Conservation (phyloP, 1,284 basidiomycete genomes). For the Tilletia walkeri region DNA sequence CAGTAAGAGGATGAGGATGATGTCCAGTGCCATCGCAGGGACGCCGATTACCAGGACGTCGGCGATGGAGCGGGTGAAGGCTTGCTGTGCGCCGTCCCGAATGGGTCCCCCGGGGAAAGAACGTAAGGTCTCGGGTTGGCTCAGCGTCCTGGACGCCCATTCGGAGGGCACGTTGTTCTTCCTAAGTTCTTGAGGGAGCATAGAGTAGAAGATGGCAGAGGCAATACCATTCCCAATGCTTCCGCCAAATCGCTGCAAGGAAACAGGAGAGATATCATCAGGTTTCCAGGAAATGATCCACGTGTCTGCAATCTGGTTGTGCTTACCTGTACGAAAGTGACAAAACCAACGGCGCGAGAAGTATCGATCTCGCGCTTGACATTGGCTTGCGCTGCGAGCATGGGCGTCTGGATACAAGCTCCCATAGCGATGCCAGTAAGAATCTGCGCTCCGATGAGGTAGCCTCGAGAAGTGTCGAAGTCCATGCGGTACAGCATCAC, state of each 20-base stretch:
- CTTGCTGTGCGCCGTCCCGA: neutral
- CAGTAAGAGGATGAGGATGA: neutral
- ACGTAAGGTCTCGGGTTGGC: neutral
- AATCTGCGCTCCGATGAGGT: slow-evolving; percentile 2
- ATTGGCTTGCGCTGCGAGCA: slow-evolving; percentile 2
- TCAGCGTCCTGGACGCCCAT: neutral
- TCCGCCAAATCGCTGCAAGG: neutral
- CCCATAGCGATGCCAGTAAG: neutral
- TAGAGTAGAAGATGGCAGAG: slow-evolving; percentile 3
- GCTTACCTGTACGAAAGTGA: neutral
- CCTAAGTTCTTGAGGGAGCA: neutral
- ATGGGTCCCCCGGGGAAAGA: neutral
- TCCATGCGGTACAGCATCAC: neutral
- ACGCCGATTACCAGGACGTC: neutral
- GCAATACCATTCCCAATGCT: slow-evolving; percentile 5
- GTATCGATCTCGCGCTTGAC: neutral
- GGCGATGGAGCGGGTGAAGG: neutral
- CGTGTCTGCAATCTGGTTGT: no score
- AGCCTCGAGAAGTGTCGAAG: neutral
- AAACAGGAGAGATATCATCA: no score
- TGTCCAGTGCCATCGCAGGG: neutral
- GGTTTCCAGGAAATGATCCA: no score
- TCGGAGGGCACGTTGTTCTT: neutral
- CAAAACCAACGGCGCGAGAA: neutral
- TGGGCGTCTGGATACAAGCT: slow-evolving; percentile 4